phyloP scores from a whole-genome alignment of 768 basidiomycete species.

The Amanita pseudoporphyria region DNA sequence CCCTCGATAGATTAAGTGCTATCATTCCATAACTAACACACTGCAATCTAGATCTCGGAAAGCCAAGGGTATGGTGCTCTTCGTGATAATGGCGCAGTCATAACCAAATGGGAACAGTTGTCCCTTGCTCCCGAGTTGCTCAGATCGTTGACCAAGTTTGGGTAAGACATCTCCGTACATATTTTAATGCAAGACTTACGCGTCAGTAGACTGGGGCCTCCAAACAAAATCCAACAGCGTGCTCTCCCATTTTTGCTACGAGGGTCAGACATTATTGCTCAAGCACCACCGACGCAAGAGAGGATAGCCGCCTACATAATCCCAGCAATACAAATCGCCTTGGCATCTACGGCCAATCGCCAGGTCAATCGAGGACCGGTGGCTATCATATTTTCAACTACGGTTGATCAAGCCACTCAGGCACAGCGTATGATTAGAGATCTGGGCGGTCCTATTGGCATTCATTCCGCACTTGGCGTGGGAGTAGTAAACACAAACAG shows the following conservation, averaged over 20 bases:
- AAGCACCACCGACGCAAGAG: slow-evolving; percentile 97
- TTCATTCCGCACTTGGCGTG: slow-evolving; percentile 83
- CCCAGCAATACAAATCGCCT: slow-evolving; percentile 76
- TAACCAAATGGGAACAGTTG: slow-evolving; percentile 96
- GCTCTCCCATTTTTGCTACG: slow-evolving; percentile 91
- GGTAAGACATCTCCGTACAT: slow-evolving; percentile 41
- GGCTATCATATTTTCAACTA: slow-evolving; percentile 93
- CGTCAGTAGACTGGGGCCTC: slow-evolving; percentile 74
- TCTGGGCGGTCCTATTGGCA: slow-evolving; percentile 86
- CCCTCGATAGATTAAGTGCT: slow-evolving; percentile 8
- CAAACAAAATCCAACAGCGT: slow-evolving; percentile 97
- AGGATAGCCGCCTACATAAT: slow-evolving; percentile 96
- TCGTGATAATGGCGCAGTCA: slow-evolving; percentile 69
- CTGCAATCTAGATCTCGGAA: slow-evolving; percentile 39
- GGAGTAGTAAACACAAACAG: slow-evolving; percentile 58
- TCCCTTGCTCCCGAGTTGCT: slow-evolving; percentile 79
- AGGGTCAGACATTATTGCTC: slow-evolving; percentile 95
- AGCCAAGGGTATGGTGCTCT: slow-evolving; percentile 38
- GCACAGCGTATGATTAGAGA: slow-evolving; percentile 94
- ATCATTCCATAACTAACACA: neutral
- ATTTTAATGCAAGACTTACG: neutral
- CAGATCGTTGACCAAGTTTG: slow-evolving; percentile 86
- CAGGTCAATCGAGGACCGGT: slow-evolving; percentile 65
- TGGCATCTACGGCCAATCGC: slow-evolving; percentile 49
- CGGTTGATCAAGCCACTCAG: slow-evolving; percentile 97